Evolutionary conservation across 2,329 filamentous ascomycete species (phyloP).

Genomic region (Whalleya microplaca): DNA sequence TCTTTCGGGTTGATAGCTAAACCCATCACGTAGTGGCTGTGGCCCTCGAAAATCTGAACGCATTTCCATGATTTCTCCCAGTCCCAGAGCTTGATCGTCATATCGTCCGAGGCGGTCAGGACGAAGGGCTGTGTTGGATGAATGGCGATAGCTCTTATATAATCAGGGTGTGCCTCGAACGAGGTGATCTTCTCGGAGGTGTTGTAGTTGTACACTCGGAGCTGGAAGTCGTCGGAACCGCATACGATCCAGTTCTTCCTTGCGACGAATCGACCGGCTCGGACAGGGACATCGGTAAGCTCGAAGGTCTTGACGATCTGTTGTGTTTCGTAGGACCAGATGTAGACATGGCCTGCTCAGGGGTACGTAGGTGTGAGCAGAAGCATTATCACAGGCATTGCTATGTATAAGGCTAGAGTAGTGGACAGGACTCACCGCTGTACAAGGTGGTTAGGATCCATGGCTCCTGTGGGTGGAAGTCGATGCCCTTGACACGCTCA

Average conservation of each 20-base stretch:
- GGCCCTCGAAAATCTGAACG: constrained; percentile 94
- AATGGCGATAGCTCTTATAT: constrained; percentile 94
- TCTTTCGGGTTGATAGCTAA: constrained; percentile 97
- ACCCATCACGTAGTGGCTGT: constrained; percentile 96
- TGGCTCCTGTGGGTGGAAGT: constrained; percentile 96
- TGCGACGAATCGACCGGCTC: constrained; percentile 93
- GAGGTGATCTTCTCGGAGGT: constrained; percentile 97
- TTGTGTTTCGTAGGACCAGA: constrained; percentile 98
- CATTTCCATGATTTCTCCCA: constrained; percentile 99
- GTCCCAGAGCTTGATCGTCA: constrained; percentile 98
- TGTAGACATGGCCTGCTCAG: constrained; percentile 85
- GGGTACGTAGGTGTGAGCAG: constrained; percentile 15
- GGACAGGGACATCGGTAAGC: constrained; percentile 95
- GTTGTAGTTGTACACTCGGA: constrained; percentile 98
- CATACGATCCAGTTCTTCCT: constrained; percentile 99
- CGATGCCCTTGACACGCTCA: constrained; percentile 93
- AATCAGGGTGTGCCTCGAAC: constrained; percentile 97
- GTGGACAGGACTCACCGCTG: constrained; percentile 66
- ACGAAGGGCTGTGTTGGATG: constrained; percentile 96
- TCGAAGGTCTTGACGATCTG: constrained; percentile 99
- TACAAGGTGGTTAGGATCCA: constrained; percentile 97
- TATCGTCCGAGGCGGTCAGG: constrained; percentile 90
- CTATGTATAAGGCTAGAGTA: too few species aligned
- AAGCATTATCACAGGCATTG: constrained; percentile 9
- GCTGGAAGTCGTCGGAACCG: constrained; percentile 88